These are phyloP conservation scores for Kokia cookei DNA, from an alignment of 441 rosid species.

Conservation along the genomic window DNA sequence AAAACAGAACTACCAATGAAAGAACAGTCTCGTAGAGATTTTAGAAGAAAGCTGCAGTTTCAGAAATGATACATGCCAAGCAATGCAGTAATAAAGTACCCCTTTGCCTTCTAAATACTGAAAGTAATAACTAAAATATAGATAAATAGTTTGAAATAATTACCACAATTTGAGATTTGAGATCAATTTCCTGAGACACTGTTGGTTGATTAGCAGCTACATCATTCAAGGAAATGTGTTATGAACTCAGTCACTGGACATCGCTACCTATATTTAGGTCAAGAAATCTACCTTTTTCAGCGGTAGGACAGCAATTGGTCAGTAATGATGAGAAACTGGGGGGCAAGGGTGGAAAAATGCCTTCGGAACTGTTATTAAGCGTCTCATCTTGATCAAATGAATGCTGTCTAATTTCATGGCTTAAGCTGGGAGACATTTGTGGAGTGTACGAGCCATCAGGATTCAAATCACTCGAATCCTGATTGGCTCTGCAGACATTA, in stretches of 20 bases:
- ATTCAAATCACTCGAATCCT: slow-evolving; percentile 18
- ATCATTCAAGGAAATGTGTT: slow-evolving; percentile 16
- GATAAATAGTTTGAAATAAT: not conserved
- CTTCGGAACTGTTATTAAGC: slow-evolving; percentile 18
- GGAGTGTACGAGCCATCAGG: slow-evolving; percentile 34
- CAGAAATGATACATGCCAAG: not conserved
- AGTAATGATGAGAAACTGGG: slow-evolving; percentile 76
- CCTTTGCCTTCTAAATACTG: not conserved
- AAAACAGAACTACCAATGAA: slow-evolving; percentile 11
- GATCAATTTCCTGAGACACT: slow-evolving; percentile 32
- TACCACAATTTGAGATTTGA: slow-evolving; percentile 79
- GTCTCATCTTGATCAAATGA: slow-evolving; percentile 20
- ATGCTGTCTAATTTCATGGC: slow-evolving; percentile 32
- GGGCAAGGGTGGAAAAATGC: slow-evolving; percentile 36
- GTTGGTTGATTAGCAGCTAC: slow-evolving; percentile 30
- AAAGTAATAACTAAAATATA: not conserved
- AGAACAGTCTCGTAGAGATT: not conserved
- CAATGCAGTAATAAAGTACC: not conserved
- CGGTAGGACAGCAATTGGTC: slow-evolving; percentile 42
- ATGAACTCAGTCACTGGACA: slow-evolving; percentile 1
- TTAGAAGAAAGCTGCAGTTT: not conserved
- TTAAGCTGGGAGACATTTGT: slow-evolving; percentile 25
- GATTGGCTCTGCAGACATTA: slow-evolving; percentile 32
- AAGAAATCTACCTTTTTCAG: slow-evolving; percentile 38
- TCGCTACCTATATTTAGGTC: not conserved